Evolutionary conservation across 1,139 yeast genomes (phyloP).

Genomic region (Protomyces macrosporus): DNA sequence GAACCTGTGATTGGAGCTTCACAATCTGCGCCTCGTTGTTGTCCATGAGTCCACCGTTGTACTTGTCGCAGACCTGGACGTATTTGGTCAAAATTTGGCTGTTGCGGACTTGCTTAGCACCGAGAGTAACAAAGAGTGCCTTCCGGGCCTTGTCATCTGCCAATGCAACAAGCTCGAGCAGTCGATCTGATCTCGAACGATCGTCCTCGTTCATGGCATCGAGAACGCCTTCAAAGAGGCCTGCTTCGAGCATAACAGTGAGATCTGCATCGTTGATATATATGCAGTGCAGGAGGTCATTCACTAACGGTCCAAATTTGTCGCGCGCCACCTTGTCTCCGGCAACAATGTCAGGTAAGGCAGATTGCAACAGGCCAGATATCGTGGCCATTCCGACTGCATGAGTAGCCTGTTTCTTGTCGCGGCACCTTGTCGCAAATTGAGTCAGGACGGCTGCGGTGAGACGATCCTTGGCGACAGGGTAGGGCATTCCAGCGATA

Average conservation of each 20-base stretch:
- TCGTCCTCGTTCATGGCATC: conserved; percentile 50
- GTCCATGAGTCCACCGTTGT: conserved; percentile 37
- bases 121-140: conserved; percentile 64
- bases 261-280: conserved; percentile 70
- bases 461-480: conserved; percentile 37
- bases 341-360: conserved; percentile 32
- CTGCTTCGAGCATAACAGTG: conserved; percentile 61
- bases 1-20: conserved; percentile 38
- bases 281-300: conserved; percentile 57
- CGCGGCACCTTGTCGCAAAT: conserved; percentile 61
- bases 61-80: conserved; percentile 42
- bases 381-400: conserved; percentile 53
- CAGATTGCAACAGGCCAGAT: conserved; percentile 50
- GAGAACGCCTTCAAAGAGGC: conserved; percentile 55
- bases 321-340: conserved; percentile 35
- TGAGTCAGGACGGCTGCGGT: conserved; percentile 50
- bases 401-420: conserved; percentile 63
- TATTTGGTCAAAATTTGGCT: conserved; percentile 38
- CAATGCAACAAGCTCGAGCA: conserved; percentile 47
- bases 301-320: conserved; percentile 54
- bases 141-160: conserved; percentile 57
- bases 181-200: conserved; percentile 49
- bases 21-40: conserved; percentile 33
- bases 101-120: conserved; percentile 37
- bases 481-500: conserved; percentile 41